A percentile compares a stretch with the other conserved stretches of the same genome.
Conservation (phyloP, 2,329 filamentous ascomycete genomes). For the Huntiella moniliformis region DNA sequence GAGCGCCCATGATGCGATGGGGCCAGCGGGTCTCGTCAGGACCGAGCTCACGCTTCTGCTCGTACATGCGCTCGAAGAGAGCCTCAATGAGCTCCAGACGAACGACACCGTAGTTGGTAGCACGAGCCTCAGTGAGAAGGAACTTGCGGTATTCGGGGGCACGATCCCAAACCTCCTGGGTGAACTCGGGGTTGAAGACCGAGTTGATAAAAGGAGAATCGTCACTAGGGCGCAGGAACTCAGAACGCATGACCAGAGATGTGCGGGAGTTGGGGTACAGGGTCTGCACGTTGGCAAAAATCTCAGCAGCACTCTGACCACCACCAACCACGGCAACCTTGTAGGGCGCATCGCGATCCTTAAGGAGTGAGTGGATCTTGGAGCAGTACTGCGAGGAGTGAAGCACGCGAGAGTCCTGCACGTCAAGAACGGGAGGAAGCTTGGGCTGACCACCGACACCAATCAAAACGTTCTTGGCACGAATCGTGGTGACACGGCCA, state of each 20-base stretch:
- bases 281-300: constrained; percentile 72
- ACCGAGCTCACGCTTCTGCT: constrained; percentile 55
- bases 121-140: constrained; percentile 49
- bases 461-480: constrained; percentile 45
- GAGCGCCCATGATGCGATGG: constrained; percentile 56
- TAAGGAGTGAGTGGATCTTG: constrained; percentile 39
- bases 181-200: constrained; percentile 78
- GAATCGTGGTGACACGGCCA: constrained; percentile 31
- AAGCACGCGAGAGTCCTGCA: constrained; percentile 52
- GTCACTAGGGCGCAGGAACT: constrained; percentile 75
- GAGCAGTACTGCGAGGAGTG: constrained; percentile 79
- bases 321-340: constrained; percentile 71
- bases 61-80: constrained; percentile 74
- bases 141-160: constrained; percentile 40
- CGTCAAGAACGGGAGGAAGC: constrained; percentile 51
- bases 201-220: constrained; percentile 96
- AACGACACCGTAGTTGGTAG: constrained; percentile 90
- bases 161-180: constrained; percentile 57
- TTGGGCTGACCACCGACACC: constrained; percentile 43
- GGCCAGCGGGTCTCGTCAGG: constrained; percentile 58
- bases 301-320: constrained; percentile 87
- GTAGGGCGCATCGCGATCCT: constrained; percentile 33
- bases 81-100: constrained; percentile 77
- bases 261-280: constrained; percentile 70
- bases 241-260: constrained; percentile 59